Conservation (phyloP, 352 stramenopile genomes). For the Plasmopara viticola region DNA sequence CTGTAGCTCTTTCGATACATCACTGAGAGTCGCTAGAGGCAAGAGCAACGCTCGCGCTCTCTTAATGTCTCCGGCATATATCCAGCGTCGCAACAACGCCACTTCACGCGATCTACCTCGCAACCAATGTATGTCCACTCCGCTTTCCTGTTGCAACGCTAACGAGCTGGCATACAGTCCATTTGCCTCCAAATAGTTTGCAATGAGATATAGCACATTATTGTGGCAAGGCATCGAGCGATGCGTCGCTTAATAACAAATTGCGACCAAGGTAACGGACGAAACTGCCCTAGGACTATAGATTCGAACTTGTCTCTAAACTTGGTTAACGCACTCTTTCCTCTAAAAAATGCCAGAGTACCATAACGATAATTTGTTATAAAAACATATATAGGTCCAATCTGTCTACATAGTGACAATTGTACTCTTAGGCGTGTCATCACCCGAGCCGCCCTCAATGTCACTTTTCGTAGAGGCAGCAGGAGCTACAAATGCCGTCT, state of each 20-base stretch:
- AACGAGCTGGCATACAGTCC: conserved; percentile 35
- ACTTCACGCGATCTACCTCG: conserved; percentile 42
- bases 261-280: neutral
- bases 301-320: conserved; percentile 5
- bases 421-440: conserved; percentile 62
- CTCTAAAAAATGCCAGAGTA: neutral
- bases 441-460: conserved; percentile 17
- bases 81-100: conserved; percentile 40
- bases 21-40: conserved; percentile 24
- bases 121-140: conserved; percentile 51
- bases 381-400: conserved; percentile 3
- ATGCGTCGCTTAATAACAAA: conserved; percentile 9
- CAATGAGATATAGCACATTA: conserved; percentile 52
- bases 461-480: conserved; percentile 18
- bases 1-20: conserved; percentile 12
- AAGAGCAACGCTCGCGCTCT: conserved; percentile 32
- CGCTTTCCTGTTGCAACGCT: conserved; percentile 46
- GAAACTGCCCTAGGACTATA: conserved; percentile 3
- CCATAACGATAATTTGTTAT: conserved; percentile 31
- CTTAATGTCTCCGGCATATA: conserved; percentile 42
- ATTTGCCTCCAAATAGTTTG: conserved; percentile 35
- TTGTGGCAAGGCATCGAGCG: conserved; percentile 10
- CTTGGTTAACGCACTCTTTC: neutral
- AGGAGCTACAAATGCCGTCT: conserved; percentile 28
- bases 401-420: conserved; percentile 74